Conservation (phyloP, 2,329 filamentous ascomycete species). For the Alternaria angustiovoidea region DNA sequence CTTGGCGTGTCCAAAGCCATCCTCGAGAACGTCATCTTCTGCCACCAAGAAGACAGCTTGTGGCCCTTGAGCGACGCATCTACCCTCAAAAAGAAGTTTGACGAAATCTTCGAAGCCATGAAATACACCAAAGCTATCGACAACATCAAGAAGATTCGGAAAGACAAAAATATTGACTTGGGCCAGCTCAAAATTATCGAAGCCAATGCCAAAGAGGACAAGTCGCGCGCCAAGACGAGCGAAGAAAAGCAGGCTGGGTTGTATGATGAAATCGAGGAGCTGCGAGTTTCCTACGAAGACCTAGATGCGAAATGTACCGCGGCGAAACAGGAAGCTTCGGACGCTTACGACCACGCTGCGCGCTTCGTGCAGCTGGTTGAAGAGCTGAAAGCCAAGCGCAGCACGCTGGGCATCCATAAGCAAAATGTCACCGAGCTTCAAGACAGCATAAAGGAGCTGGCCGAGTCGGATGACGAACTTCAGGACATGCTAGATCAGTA, state of each 20-base stretch:
- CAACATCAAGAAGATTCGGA: conserved; percentile 86
- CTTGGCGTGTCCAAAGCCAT: conserved; percentile 90
- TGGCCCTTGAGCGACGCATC: conserved; percentile 94
- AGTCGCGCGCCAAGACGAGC: conserved; percentile 78
- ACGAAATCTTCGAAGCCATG: conserved; percentile 95
- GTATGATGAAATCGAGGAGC: conserved; percentile 69
- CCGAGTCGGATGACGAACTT: conserved; percentile 80
- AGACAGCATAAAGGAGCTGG: conserved; percentile 76
- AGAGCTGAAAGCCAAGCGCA: conserved; percentile 76
- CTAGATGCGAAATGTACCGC: conserved; percentile 46
- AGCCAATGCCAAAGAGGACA: conserved; percentile 79
- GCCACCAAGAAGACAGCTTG: conserved; percentile 95
- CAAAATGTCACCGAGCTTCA: conserved; percentile 75
- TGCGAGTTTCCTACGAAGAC: conserved; percentile 34
- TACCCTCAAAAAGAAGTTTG: conserved; percentile 89
- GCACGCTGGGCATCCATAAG: conserved; percentile 75
- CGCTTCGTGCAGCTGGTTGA: conserved; percentile 78
- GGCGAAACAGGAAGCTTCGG: conserved; percentile 61
- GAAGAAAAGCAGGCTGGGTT: conserved; percentile 64
- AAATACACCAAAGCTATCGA: conserved; percentile 98
- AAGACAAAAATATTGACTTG: conserved; percentile 81
- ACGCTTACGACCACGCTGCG: conserved; percentile 76
- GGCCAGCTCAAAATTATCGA: conserved; percentile 77
- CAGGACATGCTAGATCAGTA: conserved; percentile 77
- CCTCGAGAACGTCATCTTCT: conserved; percentile 95